phyloP scores from a whole-genome alignment of 345 rosid species.

The Arabis alpina region DNA sequence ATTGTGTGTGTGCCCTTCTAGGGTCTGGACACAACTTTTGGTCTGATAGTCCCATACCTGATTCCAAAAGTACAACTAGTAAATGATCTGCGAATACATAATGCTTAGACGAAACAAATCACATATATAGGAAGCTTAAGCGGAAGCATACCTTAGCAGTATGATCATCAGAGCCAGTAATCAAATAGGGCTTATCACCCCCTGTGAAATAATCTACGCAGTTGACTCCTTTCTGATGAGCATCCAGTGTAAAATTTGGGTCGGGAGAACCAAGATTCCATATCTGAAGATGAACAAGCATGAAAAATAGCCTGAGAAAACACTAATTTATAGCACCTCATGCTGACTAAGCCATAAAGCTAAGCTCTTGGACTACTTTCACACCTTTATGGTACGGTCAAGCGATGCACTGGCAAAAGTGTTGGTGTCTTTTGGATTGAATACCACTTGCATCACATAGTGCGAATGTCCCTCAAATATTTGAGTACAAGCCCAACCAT shows the following conservation, averaged over 20 bases:
- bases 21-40: constrained; percentile 82
- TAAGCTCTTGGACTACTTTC: neutral
- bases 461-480: constrained; percentile 99
- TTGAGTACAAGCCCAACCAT: constrained; percentile 91
- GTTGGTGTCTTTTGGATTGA: constrained; percentile 88
- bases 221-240: constrained; percentile 92
- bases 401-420: constrained; percentile 99
- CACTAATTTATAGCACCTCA: neutral
- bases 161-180: constrained; percentile 94
- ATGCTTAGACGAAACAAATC: constrained; percentile 5
- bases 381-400: constrained; percentile 91
- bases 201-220: constrained; percentile 95
- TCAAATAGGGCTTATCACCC: constrained; percentile 89
- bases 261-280: constrained; percentile 98
- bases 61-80: constrained; percentile 27
- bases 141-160: constrained; percentile 74
- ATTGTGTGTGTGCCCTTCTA: constrained; percentile 85
- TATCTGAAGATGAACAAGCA: constrained; percentile 54
- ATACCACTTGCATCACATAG: constrained; percentile 97
- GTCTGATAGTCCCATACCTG: constrained; percentile 94
- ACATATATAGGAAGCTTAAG: neutral
- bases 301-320: constrained; percentile 14
- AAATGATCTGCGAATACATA: constrained; percentile 35
- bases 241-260: constrained; percentile 92
- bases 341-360: constrained; percentile 15